Percentiles rank a stretch among this genome's conserved stretches.
Evolutionary conservation across 2,329 filamentous ascomycete species (phyloP).

Genomic region (Rhinocladiella mackenziei): DNA sequence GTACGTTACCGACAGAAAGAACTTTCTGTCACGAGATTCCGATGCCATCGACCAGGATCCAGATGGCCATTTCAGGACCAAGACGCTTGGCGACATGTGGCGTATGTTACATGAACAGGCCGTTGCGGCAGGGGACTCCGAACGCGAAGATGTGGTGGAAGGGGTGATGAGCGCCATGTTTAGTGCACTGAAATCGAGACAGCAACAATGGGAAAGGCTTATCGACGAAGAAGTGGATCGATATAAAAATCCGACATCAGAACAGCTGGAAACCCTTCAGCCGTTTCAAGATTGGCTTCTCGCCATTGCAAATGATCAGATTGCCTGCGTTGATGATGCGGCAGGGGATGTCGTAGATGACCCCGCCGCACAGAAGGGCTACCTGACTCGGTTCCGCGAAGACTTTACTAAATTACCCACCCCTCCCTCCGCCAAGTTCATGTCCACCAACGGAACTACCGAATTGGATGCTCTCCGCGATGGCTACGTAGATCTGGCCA

Average conservation of each 20-base stretch:
- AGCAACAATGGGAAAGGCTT: constrained; percentile 81
- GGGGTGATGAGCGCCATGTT: constrained; percentile 97
- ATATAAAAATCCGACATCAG: constrained; percentile 56
- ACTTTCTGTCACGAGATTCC: constrained; percentile 72
- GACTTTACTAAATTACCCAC: constrained; percentile 79
- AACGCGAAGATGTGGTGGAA: constrained; percentile 85
- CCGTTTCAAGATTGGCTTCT: constrained; percentile 82
- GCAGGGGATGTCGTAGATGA: constrained; percentile 67
- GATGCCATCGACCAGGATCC: constrained; percentile 83
- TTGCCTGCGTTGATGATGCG: constrained; percentile 91
- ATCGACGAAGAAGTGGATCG: constrained; percentile 78
- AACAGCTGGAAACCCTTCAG: constrained; percentile 66
- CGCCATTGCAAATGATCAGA: constrained; percentile 96
- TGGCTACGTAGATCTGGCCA: constrained; percentile 91
- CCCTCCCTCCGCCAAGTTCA: constrained; percentile 60
- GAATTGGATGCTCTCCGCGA: constrained; percentile 76
- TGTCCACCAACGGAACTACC: constrained; percentile 63
- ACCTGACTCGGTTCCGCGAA: constrained; percentile 79
- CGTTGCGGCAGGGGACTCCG: constrained; percentile 75
- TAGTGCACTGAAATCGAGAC: constrained; percentile 73
- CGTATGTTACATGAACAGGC: constrained; percentile 94
- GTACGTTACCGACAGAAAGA: constrained; percentile 72
- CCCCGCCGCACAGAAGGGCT: constrained; percentile 68
- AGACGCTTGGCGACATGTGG: constrained; percentile 91
- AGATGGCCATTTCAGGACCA: constrained; percentile 86